Percentiles rank a stretch among this genome's conserved stretches.
Conservation (phyloP, 2,329 filamentous ascomycete species). For the Colletotrichum tabaci region DNA sequence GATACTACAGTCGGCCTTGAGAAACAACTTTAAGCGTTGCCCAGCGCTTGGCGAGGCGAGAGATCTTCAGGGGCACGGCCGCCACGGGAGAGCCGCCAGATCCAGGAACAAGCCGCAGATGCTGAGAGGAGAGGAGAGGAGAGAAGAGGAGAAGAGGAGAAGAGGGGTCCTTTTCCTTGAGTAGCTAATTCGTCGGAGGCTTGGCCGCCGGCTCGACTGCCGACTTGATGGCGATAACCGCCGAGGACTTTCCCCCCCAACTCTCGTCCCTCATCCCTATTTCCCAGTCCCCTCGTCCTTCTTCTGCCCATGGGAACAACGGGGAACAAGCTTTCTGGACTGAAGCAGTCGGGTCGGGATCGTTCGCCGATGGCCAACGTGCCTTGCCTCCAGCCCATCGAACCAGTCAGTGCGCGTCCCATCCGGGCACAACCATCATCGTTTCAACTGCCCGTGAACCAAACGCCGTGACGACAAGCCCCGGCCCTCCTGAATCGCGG, state of each 20-base stretch:
- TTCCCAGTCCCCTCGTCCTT: too few species aligned
- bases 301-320: not conserved
- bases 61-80: slow-evolving; percentile 25
- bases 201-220: slow-evolving; percentile 21
- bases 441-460: slow-evolving; percentile 17
- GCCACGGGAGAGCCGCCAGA: slow-evolving; percentile 2
- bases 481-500: not conserved
- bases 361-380: slow-evolving; percentile 20
- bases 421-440: not conserved
- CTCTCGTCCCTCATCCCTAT: not conserved
- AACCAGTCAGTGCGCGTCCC: slow-evolving; percentile 31
- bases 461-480: not conserved
- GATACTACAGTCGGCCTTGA: not conserved
- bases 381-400: slow-evolving; percentile 1
- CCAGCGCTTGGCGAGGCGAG: slow-evolving; percentile 9
- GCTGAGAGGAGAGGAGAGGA: not conserved
- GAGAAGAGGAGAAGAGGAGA: too few species aligned
- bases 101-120: slow-evolving; percentile 19
- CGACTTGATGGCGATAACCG: not conserved
- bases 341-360: slow-evolving; percentile 3
- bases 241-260: not conserved
- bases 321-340: slow-evolving; percentile 8
- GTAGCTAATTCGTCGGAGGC: too few species aligned
- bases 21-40: slow-evolving; percentile 12
- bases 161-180: too few species aligned